phyloP scores from a whole-genome alignment of 2,329 filamentous ascomycete genomes.

The Trichoderma breve region DNA sequence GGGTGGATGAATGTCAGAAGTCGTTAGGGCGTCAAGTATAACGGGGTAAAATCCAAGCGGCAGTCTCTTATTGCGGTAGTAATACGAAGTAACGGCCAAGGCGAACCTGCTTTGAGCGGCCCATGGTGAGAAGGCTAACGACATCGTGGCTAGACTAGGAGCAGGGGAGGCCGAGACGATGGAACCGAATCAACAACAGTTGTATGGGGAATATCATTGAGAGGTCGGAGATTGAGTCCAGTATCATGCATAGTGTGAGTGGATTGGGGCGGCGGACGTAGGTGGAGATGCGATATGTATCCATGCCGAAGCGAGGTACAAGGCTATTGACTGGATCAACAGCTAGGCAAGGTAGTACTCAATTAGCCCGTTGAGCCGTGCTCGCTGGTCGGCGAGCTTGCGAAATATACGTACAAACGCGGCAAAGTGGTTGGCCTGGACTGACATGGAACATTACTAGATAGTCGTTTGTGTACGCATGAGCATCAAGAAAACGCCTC shows the following conservation, averaged over 20 bases:
- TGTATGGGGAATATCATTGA: neutral
- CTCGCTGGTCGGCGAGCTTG: neutral
- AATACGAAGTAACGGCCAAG: slow-evolving; percentile 3
- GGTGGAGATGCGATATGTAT: slow-evolving; percentile 8
- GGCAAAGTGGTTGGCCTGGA: slow-evolving; percentile 1
- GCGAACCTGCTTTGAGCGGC: neutral
- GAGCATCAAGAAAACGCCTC: neutral
- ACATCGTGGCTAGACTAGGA: neutral
- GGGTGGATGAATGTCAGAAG: neutral
- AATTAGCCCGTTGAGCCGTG: slow-evolving; percentile 6
- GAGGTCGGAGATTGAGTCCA: slow-evolving; percentile 16
- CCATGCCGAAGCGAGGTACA: slow-evolving; percentile 13
- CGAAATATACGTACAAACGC: slow-evolving; percentile 13
- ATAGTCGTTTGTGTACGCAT: neutral
- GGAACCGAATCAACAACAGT: slow-evolving; percentile 5
- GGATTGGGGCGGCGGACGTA: neutral
- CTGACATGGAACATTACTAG: slow-evolving; percentile 9
- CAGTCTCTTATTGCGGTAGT: neutral
- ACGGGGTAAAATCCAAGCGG: neutral
- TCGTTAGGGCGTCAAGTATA: neutral
- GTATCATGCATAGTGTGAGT: slow-evolving; percentile 17
- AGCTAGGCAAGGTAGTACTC: neutral
- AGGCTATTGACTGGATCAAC: neutral
- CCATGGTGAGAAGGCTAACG: neutral
- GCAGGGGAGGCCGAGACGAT: slow-evolving; percentile 11